Conservation (phyloP, 129 eudicot genomes). For the Escallonia rubra region DNA sequence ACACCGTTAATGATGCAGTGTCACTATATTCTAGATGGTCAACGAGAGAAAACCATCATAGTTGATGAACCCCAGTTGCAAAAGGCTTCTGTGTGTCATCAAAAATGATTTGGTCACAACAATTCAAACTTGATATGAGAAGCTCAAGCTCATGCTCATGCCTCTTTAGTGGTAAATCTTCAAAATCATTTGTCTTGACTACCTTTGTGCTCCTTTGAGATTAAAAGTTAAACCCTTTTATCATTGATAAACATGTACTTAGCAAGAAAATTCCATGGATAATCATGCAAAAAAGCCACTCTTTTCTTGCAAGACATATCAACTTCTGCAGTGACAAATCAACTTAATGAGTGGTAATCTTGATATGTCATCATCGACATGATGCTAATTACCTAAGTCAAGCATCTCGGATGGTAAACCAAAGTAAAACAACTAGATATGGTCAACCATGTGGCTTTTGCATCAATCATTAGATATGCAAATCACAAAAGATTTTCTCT, state of each 20-base stretch:
- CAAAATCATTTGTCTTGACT: background rate
- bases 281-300: background rate
- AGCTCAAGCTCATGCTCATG: background rate
- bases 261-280: background rate
- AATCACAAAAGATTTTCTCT: background rate
- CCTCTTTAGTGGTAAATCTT: constrained; percentile 18
- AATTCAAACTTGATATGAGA: no score
- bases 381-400: background rate
- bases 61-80: no score
- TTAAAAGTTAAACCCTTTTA: background rate
- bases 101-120: no score
- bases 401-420: no score
- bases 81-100: no score
- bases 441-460: constrained; percentile 3
- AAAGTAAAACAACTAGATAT: no score
- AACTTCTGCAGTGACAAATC: no score
- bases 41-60: no score
- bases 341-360: background rate
- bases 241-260: background rate
- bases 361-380: background rate
- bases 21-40: no score
- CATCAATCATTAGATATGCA: constrained; percentile 4
- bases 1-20: no score
- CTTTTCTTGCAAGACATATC: background rate
- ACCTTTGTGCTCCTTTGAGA: background rate